Conservation (phyloP, 495 filamentous ascomycete species). For the Tuber melanosporum region DNA sequence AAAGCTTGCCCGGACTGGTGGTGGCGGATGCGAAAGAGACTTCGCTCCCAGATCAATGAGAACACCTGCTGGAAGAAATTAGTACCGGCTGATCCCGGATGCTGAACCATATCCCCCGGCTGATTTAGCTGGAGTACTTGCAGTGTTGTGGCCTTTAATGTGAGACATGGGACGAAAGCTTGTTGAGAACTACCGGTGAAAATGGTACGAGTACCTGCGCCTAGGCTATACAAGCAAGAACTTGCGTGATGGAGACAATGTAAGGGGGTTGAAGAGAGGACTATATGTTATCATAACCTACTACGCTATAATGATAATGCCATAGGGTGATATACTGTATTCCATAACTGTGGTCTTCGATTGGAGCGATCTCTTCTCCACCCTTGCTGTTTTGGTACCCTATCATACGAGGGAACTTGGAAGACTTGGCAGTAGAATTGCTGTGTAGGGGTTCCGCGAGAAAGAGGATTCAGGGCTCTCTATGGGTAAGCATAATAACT, state of each 20-base stretch:
- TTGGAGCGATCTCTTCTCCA: background rate
- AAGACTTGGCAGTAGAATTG: background rate
- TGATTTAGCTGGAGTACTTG: background rate
- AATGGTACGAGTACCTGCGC: background rate
- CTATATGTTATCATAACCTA: background rate
- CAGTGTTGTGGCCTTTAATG: background rate
- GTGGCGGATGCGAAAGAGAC: background rate
- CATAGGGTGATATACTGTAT: background rate
- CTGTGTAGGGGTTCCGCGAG: background rate
- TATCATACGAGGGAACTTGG: background rate
- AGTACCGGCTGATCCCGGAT: background rate
- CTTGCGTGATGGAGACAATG: background rate
- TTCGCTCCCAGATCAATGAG: background rate
- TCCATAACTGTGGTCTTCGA: background rate
- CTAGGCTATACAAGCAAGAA: background rate
- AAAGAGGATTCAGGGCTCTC: background rate
- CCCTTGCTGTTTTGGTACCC: background rate
- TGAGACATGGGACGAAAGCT: background rate
- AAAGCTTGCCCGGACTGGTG: background rate
- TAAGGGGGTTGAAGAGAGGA: background rate
- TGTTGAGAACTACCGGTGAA: background rate
- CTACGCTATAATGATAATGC: background rate
- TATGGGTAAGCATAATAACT: background rate
- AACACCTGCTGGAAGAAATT: background rate
- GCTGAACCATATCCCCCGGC: background rate